Evolutionary conservation across 805 yeast species (phyloP).

Genomic region (Saccharomycopsis schoenii): DNA sequence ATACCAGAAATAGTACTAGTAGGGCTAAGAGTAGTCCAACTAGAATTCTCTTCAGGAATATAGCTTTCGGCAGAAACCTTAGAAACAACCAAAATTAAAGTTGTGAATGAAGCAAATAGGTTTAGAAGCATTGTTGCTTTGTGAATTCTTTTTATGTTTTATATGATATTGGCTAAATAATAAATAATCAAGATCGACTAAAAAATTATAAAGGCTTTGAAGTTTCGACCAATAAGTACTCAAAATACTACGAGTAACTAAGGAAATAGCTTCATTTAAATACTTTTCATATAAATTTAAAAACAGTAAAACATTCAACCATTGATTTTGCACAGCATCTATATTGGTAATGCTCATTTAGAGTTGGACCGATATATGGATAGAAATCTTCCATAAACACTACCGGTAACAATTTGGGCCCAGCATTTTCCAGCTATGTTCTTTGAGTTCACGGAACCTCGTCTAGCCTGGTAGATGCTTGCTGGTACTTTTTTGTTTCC

Average conservation of each 20-base stretch:
- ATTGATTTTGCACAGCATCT: too few species aligned
- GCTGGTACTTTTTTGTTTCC: neutral
- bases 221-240: too few species aligned
- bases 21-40: slow-evolving; percentile 36
- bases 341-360: neutral
- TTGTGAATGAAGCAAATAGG: neutral
- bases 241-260: neutral
- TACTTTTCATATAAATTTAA: too few species aligned
- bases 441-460: neutral
- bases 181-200: too few species aligned
- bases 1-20: slow-evolving; percentile 30
- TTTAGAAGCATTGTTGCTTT: neutral
- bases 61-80: slow-evolving; percentile 21
- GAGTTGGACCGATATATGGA: neutral
- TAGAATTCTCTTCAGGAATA: slow-evolving; percentile 46
- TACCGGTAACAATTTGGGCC: neutral
- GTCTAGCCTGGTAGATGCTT: neutral
- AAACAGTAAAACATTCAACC: too few species aligned
- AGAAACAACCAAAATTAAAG: neutral
- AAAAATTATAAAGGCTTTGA: too few species aligned
- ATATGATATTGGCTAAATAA: neutral
- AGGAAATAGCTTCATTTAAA: neutral
- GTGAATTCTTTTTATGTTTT: neutral
- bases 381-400: neutral
- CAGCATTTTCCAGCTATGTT: neutral